A percentile compares a stretch with the other conserved stretches of the same genome.
phyloP scores from a whole-genome alignment of 176 grass and related monocot species.

The Ananas comosus region DNA sequence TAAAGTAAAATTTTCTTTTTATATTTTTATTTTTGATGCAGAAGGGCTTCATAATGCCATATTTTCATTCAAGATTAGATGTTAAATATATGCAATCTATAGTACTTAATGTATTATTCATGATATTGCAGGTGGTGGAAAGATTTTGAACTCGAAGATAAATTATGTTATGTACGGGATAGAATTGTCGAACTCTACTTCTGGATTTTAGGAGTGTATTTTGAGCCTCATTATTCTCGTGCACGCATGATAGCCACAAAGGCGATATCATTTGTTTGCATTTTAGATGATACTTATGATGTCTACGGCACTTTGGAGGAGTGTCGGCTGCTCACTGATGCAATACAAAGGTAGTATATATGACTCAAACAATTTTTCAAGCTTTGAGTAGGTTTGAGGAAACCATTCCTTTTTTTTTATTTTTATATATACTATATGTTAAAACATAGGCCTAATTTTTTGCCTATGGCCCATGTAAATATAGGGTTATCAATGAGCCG shows the following conservation, averaged over 20 bases:
- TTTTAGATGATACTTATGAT: slow-evolving; percentile 50
- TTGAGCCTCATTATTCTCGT: slow-evolving; percentile 18
- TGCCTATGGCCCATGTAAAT: too few species aligned
- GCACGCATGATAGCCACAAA: slow-evolving; percentile 24
- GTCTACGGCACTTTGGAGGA: slow-evolving; percentile 37
- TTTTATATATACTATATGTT: too few species aligned
- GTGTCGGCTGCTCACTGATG: slow-evolving; percentile 17
- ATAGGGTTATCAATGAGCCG: too few species aligned
- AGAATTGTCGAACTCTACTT: slow-evolving; percentile 29
- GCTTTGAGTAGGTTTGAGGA: too few species aligned
- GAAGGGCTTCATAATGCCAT: background rate
- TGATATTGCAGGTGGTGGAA: slow-evolving; percentile 39
- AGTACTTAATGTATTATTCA: background rate
- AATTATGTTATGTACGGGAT: slow-evolving; percentile 23
- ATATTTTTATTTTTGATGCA: background rate
- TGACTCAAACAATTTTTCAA: too few species aligned
- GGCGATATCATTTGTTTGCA: background rate
- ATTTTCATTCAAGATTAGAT: background rate
- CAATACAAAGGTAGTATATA: slow-evolving; percentile 30
- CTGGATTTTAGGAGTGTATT: slow-evolving; percentile 17
- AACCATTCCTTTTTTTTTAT: too few species aligned
- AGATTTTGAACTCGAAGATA: slow-evolving; percentile 6
- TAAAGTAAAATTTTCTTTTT: background rate
- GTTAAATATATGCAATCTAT: background rate
- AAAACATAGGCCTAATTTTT: too few species aligned